Percentiles rank a stretch among this genome's conserved stretches.
These are phyloP conservation scores for Pisolithus orientalis DNA, from an alignment of 768 basidiomycete genomes.

Conservation along the genomic window DNA sequence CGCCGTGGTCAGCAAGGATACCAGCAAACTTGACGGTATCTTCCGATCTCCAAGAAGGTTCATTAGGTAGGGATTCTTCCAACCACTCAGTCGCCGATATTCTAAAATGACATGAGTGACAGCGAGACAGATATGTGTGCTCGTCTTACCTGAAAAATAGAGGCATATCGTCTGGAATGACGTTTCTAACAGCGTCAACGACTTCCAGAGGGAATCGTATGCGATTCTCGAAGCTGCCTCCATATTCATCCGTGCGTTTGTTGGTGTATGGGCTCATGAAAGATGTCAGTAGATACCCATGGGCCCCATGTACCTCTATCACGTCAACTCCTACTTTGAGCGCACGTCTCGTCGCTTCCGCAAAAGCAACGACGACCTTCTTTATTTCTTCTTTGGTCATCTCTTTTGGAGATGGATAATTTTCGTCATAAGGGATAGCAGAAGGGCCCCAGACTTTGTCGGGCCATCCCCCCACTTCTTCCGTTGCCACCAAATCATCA, in stretches of 20 bases:
- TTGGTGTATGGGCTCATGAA: constrained; percentile 78
- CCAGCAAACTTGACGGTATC: constrained; percentile 60
- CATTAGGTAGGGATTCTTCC: constrained; percentile 48
- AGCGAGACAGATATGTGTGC: constrained; percentile 41
- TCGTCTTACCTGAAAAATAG: constrained; percentile 38
- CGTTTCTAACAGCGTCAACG: constrained; percentile 42
- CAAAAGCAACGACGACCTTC: constrained; percentile 54
- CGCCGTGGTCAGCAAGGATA: constrained; percentile 59
- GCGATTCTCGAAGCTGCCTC: constrained; percentile 70
- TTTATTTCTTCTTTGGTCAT: constrained; percentile 52
- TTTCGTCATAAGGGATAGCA: constrained; percentile 45
- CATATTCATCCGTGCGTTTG: constrained; percentile 61
- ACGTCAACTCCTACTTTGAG: constrained; percentile 65
- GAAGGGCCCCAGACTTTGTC: constrained; percentile 54
- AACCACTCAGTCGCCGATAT: constrained; percentile 75
- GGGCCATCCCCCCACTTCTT: constrained; percentile 44
- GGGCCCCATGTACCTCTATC: constrained; percentile 71
- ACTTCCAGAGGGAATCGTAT: constrained; percentile 61
- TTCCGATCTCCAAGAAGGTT: constrained; percentile 61
- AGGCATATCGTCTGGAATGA: constrained; percentile 52
- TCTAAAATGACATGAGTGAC: constrained; percentile 22
- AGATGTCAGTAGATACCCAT: constrained; percentile 52
- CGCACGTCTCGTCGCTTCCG: constrained; percentile 46
- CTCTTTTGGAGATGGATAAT: constrained; percentile 51
- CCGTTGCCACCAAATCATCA: constrained; percentile 27